These are phyloP conservation scores for Monosporascus sp. DNA, from an alignment of 2,329 filamentous ascomycete genomes.

Conservation along the genomic window DNA sequence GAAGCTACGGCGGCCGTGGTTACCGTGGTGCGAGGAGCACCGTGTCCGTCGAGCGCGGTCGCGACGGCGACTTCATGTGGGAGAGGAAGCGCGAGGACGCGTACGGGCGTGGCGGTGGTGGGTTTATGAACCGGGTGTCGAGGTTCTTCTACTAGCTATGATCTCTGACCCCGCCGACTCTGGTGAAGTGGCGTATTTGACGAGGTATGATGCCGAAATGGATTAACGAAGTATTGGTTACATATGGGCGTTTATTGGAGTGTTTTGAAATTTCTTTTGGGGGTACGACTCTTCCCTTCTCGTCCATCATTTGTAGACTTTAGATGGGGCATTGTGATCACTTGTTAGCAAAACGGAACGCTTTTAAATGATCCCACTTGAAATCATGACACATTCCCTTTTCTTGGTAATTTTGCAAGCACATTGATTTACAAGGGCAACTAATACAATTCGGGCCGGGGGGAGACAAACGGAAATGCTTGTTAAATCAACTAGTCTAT, in stretches of 20 bases:
- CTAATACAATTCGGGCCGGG: not conserved
- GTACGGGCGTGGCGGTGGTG: slow-evolving; percentile 26
- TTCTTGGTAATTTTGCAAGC: too few species aligned
- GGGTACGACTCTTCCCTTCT: too few species aligned
- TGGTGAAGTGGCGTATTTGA: too few species aligned
- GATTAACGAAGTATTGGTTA: not conserved
- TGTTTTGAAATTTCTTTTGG: too few species aligned
- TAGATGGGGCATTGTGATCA: too few species aligned
- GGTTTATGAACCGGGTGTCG: slow-evolving; percentile 32
- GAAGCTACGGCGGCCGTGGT: slow-evolving; percentile 15
- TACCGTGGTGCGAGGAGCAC: slow-evolving; percentile 10
- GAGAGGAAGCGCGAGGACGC: slow-evolving; percentile 33
- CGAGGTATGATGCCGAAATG: not conserved
- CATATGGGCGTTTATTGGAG: not conserved
- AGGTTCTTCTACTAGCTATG: slow-evolving; percentile 37
- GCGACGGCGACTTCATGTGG: slow-evolving; percentile 31
- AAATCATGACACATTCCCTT: too few species aligned
- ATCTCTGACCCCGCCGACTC: too few species aligned
- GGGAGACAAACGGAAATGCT: slow-evolving; percentile 3
- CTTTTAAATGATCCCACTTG: too few species aligned
- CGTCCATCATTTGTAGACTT: too few species aligned
- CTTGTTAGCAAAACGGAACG: too few species aligned
- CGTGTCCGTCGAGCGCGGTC: slow-evolving; percentile 30
- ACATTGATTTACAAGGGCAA: too few species aligned
- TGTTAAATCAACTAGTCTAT: slow-evolving; percentile 14